Percentiles rank a stretch among this genome's conserved stretches.
Conservation (phyloP, 257 asterid species). For the Avicennia marina region DNA sequence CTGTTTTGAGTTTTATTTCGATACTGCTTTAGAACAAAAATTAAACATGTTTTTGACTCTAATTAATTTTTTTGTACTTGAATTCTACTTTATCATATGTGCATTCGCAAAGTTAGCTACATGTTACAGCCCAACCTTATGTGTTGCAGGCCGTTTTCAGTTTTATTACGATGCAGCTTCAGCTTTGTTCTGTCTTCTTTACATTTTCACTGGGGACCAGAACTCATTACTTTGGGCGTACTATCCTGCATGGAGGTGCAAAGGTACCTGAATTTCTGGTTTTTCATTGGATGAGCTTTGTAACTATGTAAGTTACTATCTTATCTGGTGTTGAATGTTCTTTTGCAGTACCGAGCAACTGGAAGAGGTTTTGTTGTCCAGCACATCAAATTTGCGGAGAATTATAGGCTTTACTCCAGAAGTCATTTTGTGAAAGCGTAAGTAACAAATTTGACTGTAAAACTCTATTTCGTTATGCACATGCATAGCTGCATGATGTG, state of each 20-base stretch:
- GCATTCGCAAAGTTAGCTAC: not conserved
- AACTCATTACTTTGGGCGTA: conserved; percentile 97
- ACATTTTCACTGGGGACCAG: conserved; percentile 93
- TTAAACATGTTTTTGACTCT: too few species aligned
- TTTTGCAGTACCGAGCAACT: conserved; percentile 87
- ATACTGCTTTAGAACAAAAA: too few species aligned
- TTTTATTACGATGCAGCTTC: conserved; percentile 98
- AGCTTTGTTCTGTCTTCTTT: conserved; percentile 94
- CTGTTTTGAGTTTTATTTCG: too few species aligned
- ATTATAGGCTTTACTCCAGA: conserved; percentile 90
- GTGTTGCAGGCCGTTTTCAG: conserved; percentile 85
- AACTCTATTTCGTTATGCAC: not conserved
- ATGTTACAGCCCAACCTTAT: not conserved
- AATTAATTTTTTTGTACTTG: too few species aligned
- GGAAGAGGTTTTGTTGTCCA: conserved; percentile 98
- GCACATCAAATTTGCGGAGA: conserved; percentile 94
- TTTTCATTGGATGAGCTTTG: conserved; percentile 5
- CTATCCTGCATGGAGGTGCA: conserved; percentile 98
- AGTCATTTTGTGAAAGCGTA: conserved; percentile 99
- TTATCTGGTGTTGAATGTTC: conserved; percentile 19
- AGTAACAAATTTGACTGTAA: conserved; percentile 16
- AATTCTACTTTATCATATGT: too few species aligned
- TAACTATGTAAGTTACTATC: conserved; percentile 7
- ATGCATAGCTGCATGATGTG: not conserved
- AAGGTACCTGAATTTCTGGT: conserved; percentile 48